phyloP scores from a whole-genome alignment of 208 protist species.

The Crithidia sp. region DNA sequence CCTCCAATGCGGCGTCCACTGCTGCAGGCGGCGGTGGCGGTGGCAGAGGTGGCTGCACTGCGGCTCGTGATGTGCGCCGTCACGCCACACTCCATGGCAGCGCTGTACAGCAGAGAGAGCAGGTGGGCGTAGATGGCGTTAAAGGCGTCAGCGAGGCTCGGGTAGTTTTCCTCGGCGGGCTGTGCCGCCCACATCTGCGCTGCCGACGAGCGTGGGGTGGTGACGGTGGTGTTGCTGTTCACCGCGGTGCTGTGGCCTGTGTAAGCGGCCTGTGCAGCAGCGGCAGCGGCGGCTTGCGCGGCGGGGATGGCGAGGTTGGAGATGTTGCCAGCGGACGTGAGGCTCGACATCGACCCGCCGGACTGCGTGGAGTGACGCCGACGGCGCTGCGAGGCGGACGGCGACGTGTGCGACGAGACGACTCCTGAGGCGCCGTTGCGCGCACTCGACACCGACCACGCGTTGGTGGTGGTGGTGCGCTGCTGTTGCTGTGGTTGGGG shows the following conservation, averaged over 20 bases:
- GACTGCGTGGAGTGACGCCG: neutral
- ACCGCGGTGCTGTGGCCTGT: too few species aligned
- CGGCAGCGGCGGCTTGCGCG: too few species aligned
- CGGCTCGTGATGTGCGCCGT: constrained; percentile 17
- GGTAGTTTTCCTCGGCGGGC: constrained; percentile 31
- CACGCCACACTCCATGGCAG: constrained; percentile 44
- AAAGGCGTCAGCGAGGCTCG: constrained; percentile 59
- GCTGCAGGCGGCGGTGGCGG: too few species aligned
- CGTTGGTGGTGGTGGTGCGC: constrained; percentile 5
- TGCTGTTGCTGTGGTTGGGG: neutral
- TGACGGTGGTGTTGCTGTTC: constrained; percentile 6
- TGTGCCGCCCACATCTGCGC: constrained; percentile 42
- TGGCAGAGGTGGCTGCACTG: neutral
- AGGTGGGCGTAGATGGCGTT: constrained; percentile 43
- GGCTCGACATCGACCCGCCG: neutral
- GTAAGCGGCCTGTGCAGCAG: neutral
- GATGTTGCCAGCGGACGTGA: neutral
- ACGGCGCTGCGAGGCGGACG: neutral
- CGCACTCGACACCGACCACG: constrained; percentile 24
- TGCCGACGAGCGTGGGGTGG: constrained; percentile 1
- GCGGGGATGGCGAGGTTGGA: too few species aligned
- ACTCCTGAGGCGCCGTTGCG: constrained; percentile 8
- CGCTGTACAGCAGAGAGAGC: constrained; percentile 30
- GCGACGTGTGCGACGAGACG: neutral
- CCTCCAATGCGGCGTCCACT: too few species aligned